Evolutionary conservation across 2,329 filamentous ascomycete species (phyloP).

Genomic region (Arthrinium puccinioides): DNA sequence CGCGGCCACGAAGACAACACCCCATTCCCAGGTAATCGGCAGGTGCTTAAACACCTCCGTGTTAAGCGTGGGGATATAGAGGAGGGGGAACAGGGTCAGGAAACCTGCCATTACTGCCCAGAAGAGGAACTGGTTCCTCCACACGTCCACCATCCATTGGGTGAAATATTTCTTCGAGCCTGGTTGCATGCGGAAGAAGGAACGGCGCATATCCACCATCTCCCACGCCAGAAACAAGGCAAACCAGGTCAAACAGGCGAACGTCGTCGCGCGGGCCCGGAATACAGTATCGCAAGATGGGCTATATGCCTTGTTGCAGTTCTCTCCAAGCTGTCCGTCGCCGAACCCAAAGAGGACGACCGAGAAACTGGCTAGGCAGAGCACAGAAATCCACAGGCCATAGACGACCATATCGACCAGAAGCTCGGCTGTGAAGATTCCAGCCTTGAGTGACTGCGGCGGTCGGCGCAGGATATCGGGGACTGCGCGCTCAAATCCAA

Average conservation of each 20-base stretch:
- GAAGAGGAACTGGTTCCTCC: slow-evolving; percentile 68
- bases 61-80: slow-evolving; percentile 56
- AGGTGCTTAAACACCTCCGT: slow-evolving; percentile 52
- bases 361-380: slow-evolving; percentile 56
- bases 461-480: slow-evolving; percentile 63
- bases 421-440: slow-evolving; percentile 61
- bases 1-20: slow-evolving; percentile 46
- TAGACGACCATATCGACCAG: slow-evolving; percentile 62
- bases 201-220: slow-evolving; percentile 64
- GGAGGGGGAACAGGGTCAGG: slow-evolving; percentile 39
- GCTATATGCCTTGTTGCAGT: slow-evolving; percentile 54
- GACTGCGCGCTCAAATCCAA: slow-evolving; percentile 65
- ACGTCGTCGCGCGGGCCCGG: slow-evolving; percentile 65
- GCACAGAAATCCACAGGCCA: slow-evolving; percentile 59
- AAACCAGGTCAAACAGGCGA: slow-evolving; percentile 69
- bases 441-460: slow-evolving; percentile 53
- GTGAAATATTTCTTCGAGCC: slow-evolving; percentile 52
- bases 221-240: slow-evolving; percentile 74
- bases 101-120: slow-evolving; percentile 48
- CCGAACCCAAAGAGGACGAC: slow-evolving; percentile 58
- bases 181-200: slow-evolving; percentile 69
- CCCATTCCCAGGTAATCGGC: slow-evolving; percentile 58
- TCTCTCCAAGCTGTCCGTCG: slow-evolving; percentile 42
- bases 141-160: slow-evolving; percentile 61
- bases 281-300: slow-evolving; percentile 55